Base-by-base conservation (phyloP, 495 filamentous ascomycete genomes). In the Apodospora peruviana region DNA sequence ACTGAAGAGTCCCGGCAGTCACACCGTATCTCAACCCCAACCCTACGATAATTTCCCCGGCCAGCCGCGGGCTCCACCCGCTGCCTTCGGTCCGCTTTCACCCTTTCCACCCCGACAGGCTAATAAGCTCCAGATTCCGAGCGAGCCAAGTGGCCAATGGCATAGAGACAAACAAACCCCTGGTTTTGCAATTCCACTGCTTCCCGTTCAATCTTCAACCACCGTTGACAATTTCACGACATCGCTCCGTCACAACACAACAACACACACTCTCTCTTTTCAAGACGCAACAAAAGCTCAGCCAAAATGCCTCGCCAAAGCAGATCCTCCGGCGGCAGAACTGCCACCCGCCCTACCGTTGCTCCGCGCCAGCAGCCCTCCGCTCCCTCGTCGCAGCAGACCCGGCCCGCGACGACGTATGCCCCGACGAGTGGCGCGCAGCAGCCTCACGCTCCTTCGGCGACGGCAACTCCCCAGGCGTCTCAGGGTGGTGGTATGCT, bases 291-390 rank as follows among this genome's bases (percentile, higher is more conserved):
- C 9, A 27, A 2, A 48, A 69, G 37, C 29, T 66, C 78, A 65
- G 38, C 34, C 67, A 78, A 65, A 51, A 91, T 93, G 87, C 74
- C 86, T 83, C 87, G 87, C 73, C 83, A 87, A 78, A 74, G 82
- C 78, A 77, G 79, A 62, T 78, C 85, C 70, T 77, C 77, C 59
- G 77, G 77, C 60, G 69, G 59, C 51, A 75, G 81, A 65, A 77
- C 77, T 59, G 71, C 76, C 48, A n/a, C 81, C 52, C 81, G 87
- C 55, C 86, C 87, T 61, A 78, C 83, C 40, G 76, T 79, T 38
- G 79, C 85, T 55, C 72, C 84, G 21, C 51, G 51, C 47, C 27
- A 32, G 27, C 14, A 7, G 7, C 7, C 27, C 7, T 69, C 83
- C 23, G 73, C 82, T 51, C 71, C 80, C 46, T 68, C 80, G 40